These are phyloP conservation scores for Lecanosticta acicola DNA, from an alignment of 2,329 filamentous ascomycete species.

Conservation along the genomic window DNA sequence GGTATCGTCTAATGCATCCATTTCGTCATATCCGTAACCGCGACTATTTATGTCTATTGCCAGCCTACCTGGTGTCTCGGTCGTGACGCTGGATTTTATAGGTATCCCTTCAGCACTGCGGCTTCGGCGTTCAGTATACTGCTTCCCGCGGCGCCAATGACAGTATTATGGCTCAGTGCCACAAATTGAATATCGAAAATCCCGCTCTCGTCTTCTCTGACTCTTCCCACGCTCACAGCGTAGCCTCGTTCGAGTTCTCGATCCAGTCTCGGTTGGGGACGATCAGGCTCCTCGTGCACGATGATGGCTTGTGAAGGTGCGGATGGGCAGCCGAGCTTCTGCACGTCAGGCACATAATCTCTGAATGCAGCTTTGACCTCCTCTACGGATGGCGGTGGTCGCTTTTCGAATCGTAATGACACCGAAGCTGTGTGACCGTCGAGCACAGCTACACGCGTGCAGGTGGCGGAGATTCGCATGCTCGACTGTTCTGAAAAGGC, in stretches of 20 bases:
- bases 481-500: constrained; percentile 69
- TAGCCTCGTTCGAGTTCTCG: constrained; percentile 81
- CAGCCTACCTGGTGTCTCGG: no score
- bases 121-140: constrained; percentile 93
- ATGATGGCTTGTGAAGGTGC: constrained; percentile 76
- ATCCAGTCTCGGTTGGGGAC: constrained; percentile 87
- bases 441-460: constrained; percentile 89
- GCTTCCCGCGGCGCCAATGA: constrained; percentile 93
- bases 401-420: constrained; percentile 71
- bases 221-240: constrained; percentile 81
- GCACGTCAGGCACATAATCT: constrained; percentile 74
- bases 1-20: no score
- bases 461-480: constrained; percentile 76
- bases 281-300: constrained; percentile 83
- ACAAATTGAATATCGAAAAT: constrained; percentile 96
- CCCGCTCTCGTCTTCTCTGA: constrained; percentile 77
- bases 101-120: constrained; percentile 78
- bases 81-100: constrained; percentile 5
- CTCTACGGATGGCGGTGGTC: constrained; percentile 67
- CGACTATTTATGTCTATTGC: no score
- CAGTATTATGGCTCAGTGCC: constrained; percentile 82
- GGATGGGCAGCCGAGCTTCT: constrained; percentile 77
- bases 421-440: constrained; percentile 96
- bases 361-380: constrained; percentile 74
- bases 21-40: no score